Percentiles rank a stretch among this genome's conserved stretches.
Evolutionary conservation across 306 rosid genomes (phyloP).

Genomic region (Lotus japonicus): DNA sequence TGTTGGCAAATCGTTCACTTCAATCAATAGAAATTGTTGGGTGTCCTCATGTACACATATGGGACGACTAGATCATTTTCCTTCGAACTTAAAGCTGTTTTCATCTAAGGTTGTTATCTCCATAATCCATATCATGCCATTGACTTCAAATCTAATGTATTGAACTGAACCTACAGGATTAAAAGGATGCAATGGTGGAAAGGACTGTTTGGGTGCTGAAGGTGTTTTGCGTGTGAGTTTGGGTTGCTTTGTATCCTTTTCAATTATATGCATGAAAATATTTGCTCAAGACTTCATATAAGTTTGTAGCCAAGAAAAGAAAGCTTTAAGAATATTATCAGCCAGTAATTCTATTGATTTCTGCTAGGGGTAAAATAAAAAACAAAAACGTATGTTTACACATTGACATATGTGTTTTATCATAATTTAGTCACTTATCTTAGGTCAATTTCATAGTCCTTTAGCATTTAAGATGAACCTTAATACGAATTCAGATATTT

Average conservation of each 20-base stretch:
- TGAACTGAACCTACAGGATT: conserved; percentile 43
- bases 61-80: not conserved
- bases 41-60: too few relatives aligned
- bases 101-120: not conserved
- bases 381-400: not conserved
- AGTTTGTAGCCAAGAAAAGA: not conserved
- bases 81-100: conserved; percentile 2
- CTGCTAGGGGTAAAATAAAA: not conserved
- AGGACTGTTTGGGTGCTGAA: conserved; percentile 86
- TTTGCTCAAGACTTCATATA: not conserved
- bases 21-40: too few relatives aligned
- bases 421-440: conserved; percentile 1
- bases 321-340: not conserved
- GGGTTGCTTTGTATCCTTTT: conserved; percentile 93
- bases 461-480: conserved; percentile 35
- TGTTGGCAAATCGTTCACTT: too few relatives aligned
- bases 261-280: conserved; percentile 1
- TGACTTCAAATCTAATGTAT: conserved; percentile 1
- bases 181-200: conserved; percentile 75
- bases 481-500: conserved; percentile 58
- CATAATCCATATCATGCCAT: not conserved
- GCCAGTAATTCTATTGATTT: conserved; percentile 3
- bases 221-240: conserved; percentile 98
- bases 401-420: not conserved
- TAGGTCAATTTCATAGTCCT: conserved; percentile 1